phyloP scores from a whole-genome alignment of 2,329 filamentous ascomycete species.

The Fusarium sp. region DNA sequence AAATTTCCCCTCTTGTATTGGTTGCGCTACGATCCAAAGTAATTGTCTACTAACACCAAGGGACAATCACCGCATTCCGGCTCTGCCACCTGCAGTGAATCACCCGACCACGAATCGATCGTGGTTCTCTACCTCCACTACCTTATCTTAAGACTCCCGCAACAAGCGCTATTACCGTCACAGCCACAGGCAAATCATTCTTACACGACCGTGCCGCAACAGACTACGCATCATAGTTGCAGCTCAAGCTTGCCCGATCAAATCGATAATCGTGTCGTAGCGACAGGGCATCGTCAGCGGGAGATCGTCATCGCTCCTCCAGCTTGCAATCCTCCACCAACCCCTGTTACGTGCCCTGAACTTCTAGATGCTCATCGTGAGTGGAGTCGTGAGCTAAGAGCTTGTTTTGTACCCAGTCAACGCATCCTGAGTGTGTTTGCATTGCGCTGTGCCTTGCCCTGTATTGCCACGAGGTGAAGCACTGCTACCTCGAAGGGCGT shows the following conservation, averaged over 20 bases:
- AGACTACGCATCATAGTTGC: neutral
- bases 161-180: neutral
- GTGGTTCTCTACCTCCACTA: slow-evolving; percentile 31
- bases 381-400: slow-evolving; percentile 16
- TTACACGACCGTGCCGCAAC: slow-evolving; percentile 11
- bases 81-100: slow-evolving; percentile 5
- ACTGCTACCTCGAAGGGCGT: neutral
- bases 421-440: neutral
- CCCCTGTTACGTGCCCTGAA: slow-evolving; percentile 18
- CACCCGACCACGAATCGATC: slow-evolving; percentile 30
- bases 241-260: slow-evolving; percentile 23
- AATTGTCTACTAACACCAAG: neutral
- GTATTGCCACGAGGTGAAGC: slow-evolving; percentile 6
- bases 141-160: slow-evolving; percentile 5
- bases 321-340: slow-evolving; percentile 15
- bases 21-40: neutral
- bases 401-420: neutral
- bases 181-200: neutral
- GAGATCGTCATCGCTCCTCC: slow-evolving; percentile 43
- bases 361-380: slow-evolving; percentile 11
- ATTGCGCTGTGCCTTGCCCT: neutral
- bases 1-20: neutral
- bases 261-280: slow-evolving; percentile 39
- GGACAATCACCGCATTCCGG: neutral
- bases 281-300: slow-evolving; percentile 41